Base-by-base conservation (phyloP, 371 early-diverging fungal genomes). In the Mortierella sp. region DNA sequence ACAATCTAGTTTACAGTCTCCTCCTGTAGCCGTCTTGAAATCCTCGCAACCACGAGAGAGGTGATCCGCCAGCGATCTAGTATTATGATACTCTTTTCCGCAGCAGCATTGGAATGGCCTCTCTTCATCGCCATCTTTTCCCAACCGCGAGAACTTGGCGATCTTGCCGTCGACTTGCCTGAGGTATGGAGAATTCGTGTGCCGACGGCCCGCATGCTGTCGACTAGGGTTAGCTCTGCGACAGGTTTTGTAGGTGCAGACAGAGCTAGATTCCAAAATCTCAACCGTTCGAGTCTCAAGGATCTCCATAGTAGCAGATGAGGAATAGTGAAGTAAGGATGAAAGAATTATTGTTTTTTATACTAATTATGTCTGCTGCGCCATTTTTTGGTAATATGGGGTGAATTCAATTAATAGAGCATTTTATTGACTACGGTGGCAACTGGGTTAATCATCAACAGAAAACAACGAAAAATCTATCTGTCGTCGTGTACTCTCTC, bases 31-130 rank as follows among this genome's bases (percentile, higher is more conserved):
- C 22, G 23, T 12, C 6, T 23, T 4, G 3, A 51, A 51, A 15
- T n/a, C n/a, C 1, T 15, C 12, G 26, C 51, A 51, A 6, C 51
- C 28, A 23, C 23, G n/a, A 6, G 51, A 26, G 23, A 51, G 51
- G 26, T 51, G 51, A 12, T 51, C 51, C 8, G 51, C 51, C 12
- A 51, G 15, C 9, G 51, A 51, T 51, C 51, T 7, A 9, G 51
- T 51, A 12, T 51, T 51, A 2, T 51, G 51, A 23, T 51, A 51
- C 15, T 51, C 51, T 51, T 23, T 51, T 51, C 51, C 51, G 51
- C 51, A 51, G 23, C 51, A 51, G 12, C 51, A 51, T 26, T 51
- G 51, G 12, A 23, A 51, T 26, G 51, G 51, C 23, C 51, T 51
- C 23, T 51, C 51, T 51, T 51, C 51, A 51, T 51, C 51, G 22